Evolutionary conservation across 192 early-diverging fungal genomes (phyloP).

Genomic region (Gaertneriomyces semiglobifer): DNA sequence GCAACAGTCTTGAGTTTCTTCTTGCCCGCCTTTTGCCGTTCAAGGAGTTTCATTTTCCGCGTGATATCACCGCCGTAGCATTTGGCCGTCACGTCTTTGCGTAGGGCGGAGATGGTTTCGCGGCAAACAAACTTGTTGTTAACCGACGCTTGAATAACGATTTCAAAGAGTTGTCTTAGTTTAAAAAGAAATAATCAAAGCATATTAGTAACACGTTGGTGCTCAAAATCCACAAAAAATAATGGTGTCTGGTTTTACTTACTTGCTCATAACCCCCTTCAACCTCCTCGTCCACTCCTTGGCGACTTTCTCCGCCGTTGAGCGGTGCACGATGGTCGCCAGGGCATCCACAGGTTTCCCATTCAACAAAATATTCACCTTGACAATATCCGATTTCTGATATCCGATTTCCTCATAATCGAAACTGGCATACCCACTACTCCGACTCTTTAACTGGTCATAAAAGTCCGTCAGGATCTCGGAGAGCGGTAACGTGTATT

Average conservation of each 20-base stretch:
- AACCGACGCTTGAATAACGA: slow-evolving; percentile 84
- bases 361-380: slow-evolving; percentile 82
- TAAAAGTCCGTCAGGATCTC: slow-evolving; percentile 96
- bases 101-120: slow-evolving; percentile 78
- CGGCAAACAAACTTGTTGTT: slow-evolving; percentile 81
- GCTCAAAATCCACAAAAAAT: too few relatives aligned
- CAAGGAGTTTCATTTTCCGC: slow-evolving; percentile 95
- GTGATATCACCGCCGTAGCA: slow-evolving; percentile 96
- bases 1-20: slow-evolving; percentile 83
- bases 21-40: slow-evolving; percentile 95
- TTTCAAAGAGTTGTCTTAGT: slow-evolving; percentile 83
- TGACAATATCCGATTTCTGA: slow-evolving; percentile 77
- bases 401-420: slow-evolving; percentile 96
- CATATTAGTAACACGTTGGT: too few relatives aligned
- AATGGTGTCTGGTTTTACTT: slow-evolving; percentile 2
- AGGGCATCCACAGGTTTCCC: slow-evolving; percentile 89
- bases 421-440: slow-evolving; percentile 88
- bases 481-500: slow-evolving; percentile 82
- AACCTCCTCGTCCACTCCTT: slow-evolving; percentile 80
- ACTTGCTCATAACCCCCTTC: slow-evolving; percentile 70
- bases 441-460: slow-evolving; percentile 86
- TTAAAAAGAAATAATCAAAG: too few relatives aligned
- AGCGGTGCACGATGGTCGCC: slow-evolving; percentile 80
- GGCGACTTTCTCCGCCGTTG: slow-evolving; percentile 63
- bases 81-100: slow-evolving; percentile 97